Base-by-base conservation (phyloP, 768 basidiomycete species). In the Gloeophyllum trabeum region DNA sequence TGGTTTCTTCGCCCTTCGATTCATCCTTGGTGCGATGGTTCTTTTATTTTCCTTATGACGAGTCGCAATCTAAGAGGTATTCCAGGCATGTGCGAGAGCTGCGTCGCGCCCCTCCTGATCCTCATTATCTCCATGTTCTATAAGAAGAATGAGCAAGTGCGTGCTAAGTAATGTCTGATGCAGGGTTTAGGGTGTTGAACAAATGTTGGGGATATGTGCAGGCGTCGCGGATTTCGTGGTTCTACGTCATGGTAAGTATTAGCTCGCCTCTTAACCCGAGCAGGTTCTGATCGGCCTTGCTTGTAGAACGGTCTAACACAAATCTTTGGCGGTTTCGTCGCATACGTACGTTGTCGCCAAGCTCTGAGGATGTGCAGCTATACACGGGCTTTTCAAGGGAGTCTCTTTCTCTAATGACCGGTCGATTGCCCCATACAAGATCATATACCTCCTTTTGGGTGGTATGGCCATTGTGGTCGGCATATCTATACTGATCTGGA, bases 51-150 rank as follows among this genome's bases (percentile, higher is more conserved):
- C 36, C 10, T 32, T 23, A 32, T 37, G n/a, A 36, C 14, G 6
- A 26, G 34, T 35, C 20, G 20, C 20, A 37, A 22, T 18, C 3
- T 14, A 24, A 6, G n/a, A 21, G 37, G 13, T 20, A 16, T 23
- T 22, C 6, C 25, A 79, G 78, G 78, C 28, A 78, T 80, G 79
- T 73, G 73, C 51, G 79, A 82, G 54, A 69, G 67, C 47, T 79
- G 77, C 50, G 79, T 80, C 12, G 69, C 75, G 4, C 79, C 79
- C 0, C 74, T 68, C 48, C 60, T 81, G 24, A 74, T 81, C 55
- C 58, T 79, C 40, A 67, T 80, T 28, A 67, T 79, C 32, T 71
- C 75, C 6, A 76, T 79, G 71, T 81, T 79, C 52, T 81, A 79
- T 59, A 76, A 73, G 63, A 80, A 79, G 57, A 62, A 76, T 40